These are phyloP conservation scores for Azolla pinnata DNA, from an alignment of 75 land plant genomes.

Conservation along the genomic window DNA sequence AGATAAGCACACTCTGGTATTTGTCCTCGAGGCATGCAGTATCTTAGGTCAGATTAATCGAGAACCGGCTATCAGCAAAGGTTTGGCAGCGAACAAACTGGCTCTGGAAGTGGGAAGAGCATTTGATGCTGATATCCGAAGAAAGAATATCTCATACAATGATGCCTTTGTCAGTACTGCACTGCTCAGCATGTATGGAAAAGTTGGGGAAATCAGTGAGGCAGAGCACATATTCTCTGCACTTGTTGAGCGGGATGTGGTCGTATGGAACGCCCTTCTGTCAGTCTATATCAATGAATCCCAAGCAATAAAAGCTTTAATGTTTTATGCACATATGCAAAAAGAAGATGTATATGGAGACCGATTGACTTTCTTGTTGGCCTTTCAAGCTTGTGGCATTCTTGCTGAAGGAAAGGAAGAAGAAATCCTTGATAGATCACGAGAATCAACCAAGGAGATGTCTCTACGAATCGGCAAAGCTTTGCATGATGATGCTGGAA, in stretches of 20 bases:
- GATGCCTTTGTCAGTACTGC: background rate
- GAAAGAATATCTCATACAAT: background rate
- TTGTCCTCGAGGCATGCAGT: background rate
- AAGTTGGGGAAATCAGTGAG: background rate
- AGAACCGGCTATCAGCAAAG: no score
- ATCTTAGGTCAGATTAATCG: background rate
- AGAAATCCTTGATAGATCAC: no score
- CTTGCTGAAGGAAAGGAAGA: no score
- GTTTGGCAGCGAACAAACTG: background rate
- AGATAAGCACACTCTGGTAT: background rate
- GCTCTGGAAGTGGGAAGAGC: background rate
- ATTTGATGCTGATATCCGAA: background rate
- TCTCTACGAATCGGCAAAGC: no score
- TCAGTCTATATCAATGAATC: background rate
- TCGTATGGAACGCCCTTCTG: constrained; percentile 1
- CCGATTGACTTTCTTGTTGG: background rate
- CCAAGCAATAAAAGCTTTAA: background rate
- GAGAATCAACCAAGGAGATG: no score
- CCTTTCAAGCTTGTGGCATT: constrained; percentile 3
- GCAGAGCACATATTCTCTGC: background rate
- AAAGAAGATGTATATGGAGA: background rate
- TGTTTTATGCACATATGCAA: background rate
- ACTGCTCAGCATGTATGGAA: background rate
- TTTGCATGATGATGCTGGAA: no score
- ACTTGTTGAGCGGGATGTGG: background rate